Evolutionary conservation across 306 rosid species (phyloP), one percentile per base, ranked within the genome.

Genomic region (Potentilla sterilis): DNA sequence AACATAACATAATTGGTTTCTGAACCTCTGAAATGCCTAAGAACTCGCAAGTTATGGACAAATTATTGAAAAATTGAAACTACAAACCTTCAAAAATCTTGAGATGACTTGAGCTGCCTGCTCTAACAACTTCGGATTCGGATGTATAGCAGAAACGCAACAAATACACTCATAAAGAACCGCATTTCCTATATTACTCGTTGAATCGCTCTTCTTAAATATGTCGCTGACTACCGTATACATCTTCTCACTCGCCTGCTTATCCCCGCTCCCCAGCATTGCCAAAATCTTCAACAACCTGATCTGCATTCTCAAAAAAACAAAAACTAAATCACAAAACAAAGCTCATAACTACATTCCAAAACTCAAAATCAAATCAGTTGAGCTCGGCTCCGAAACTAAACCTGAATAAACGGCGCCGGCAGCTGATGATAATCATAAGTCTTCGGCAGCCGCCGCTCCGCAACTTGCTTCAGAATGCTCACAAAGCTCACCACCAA

Each of bases 371-470:
- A 28, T 28, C 1, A 28, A 59, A 66, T 38, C 43, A 55, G 38
- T 41, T 34, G 8, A n/a, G 77, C 71, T 42, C 43, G n/a, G 19
- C 43, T 55, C 32, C 10, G 16, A 42, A 28, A 58, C 28, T 19
- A 38, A 40, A 90, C 95, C 97, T 92, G 98, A 83, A 96, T 84
- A 80, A 90, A 96, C 0, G 99, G 98, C 6, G 98, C 99, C 0
- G 99, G 99, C 89, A 92, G 83, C 72, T 87, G 94, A 64, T 89
- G 99, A 84, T 96, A 96, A 73, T 96, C 98, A 19, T 92, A 96
- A 59, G 87, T 81, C 86, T 92, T 96, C 0, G 99, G 98, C 87
- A 96, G 79, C 80, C 97, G 70, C 44, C 86, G 92, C 77, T 96
- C 99, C 0, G 96, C 91, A 0, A 96, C 97, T 78, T 92, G 96